Evolutionary conservation across 306 rosid genomes (phyloP).

Genomic region (Albizia julibrissin): DNA sequence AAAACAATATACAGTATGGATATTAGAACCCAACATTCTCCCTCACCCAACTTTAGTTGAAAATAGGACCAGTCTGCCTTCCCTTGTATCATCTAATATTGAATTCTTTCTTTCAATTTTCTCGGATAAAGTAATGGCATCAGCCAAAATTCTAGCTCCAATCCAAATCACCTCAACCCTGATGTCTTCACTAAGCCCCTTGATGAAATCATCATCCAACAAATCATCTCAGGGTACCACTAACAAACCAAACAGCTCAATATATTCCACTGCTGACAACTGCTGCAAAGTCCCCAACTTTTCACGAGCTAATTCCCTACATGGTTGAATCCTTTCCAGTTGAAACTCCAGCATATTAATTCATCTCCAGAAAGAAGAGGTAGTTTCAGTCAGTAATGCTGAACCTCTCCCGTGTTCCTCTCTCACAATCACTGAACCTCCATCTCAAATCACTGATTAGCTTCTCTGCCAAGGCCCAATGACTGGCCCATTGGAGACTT

Average conservation of each 20-base stretch:
- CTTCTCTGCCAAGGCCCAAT: too few relatives aligned
- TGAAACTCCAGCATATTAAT: too few relatives aligned
- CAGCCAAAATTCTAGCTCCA: neutral
- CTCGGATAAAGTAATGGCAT: neutral
- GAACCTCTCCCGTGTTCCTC: too few relatives aligned
- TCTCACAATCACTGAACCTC: too few relatives aligned
- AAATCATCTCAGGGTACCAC: neutral
- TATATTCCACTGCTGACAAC: neutral
- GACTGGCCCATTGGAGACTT: too few relatives aligned
- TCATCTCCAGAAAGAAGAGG: too few relatives aligned
- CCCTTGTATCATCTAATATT: neutral
- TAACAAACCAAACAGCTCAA: neutral
- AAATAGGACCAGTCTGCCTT: neutral
- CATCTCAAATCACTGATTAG: too few relatives aligned
- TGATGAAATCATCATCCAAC: neutral
- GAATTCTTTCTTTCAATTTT: neutral
- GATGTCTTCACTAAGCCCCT: neutral
- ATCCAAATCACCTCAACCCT: neutral
- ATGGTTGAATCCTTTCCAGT: too few relatives aligned
- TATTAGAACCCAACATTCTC: neutral
- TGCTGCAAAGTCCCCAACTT: neutral
- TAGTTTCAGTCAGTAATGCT: too few relatives aligned
- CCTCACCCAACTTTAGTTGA: neutral
- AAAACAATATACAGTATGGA: too few relatives aligned
- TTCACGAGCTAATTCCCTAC: too few relatives aligned